phyloP scores from a whole-genome alignment of 345 rosid genomes.

The Pistacia integerrima region DNA sequence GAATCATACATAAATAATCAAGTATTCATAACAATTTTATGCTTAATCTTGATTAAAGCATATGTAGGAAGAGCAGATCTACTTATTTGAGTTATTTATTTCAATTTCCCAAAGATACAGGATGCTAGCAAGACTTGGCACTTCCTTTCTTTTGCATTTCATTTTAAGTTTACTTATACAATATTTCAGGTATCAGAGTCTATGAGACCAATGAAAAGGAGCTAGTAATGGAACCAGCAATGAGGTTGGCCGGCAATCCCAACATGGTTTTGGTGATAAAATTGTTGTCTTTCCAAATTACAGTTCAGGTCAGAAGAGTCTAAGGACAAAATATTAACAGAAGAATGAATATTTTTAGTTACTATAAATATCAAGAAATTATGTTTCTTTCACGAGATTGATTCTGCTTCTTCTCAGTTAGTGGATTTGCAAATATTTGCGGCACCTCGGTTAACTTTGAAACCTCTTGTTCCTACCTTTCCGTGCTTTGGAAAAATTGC shows the following conservation, averaged over 20 bases:
- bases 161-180: not conserved
- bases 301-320: constrained; percentile 59
- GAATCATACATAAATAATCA: not conserved
- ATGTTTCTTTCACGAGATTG: constrained; percentile 11
- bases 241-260: constrained; percentile 84
- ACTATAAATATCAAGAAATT: not conserved
- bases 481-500: constrained; percentile 67
- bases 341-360: constrained; percentile 9
- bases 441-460: constrained; percentile 57
- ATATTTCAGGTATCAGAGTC: constrained; percentile 59
- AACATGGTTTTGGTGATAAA: constrained; percentile 63
- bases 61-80: not conserved
- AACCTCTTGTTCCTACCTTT: constrained; percentile 75
- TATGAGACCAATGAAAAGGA: constrained; percentile 73
- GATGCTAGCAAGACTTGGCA: not conserved
- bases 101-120: not conserved
- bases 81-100: not conserved
- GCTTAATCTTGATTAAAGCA: not conserved
- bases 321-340: not conserved
- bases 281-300: constrained; percentile 44
- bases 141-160: not conserved
- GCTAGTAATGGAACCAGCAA: constrained; percentile 67
- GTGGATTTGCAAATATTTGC: constrained; percentile 62
- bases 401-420: constrained; percentile 44
- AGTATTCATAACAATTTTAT: not conserved